These are phyloP conservation scores for Serendipita sp. DNA, from an alignment of 768 basidiomycete genomes.

Conservation along the genomic window DNA sequence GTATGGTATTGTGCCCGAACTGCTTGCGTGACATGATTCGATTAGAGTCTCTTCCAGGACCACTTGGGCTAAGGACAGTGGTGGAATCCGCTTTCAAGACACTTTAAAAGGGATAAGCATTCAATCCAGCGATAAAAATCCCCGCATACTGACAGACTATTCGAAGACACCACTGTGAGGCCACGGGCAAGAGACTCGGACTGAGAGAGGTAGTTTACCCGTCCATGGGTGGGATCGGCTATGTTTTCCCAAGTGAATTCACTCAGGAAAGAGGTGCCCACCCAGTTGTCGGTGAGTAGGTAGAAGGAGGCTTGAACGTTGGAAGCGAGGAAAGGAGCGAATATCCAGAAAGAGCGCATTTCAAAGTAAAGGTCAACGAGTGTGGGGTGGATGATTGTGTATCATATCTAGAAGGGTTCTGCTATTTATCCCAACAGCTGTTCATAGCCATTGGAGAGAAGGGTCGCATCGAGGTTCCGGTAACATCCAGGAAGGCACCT, in stretches of 20 bases:
- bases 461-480: no score
- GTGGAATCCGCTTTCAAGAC: conserved; percentile 8
- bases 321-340: no score
- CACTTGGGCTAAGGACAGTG: not conserved
- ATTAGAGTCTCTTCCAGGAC: conserved; percentile 7
- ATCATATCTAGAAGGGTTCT: no score
- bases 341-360: no score
- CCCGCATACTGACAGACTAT: not conserved
- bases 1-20: conserved; percentile 28
- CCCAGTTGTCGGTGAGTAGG: conserved; percentile 17
- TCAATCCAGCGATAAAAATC: not conserved
- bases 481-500: no score
- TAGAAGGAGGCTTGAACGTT: conserved; percentile 13
- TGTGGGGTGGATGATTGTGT: no score
- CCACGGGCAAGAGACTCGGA: conserved; percentile 26
- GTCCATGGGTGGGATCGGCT: conserved; percentile 50
- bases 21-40: conserved; percentile 5
- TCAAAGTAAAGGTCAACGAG: no score
- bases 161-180: conserved; percentile 30
- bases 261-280: conserved; percentile 30
- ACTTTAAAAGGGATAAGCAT: conserved; percentile 13
- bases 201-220: conserved; percentile 40
- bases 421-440: no score
- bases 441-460: no score
- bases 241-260: conserved; percentile 34